Base-by-base conservation (phyloP, 345 rosid species). In the Hypericum androsaemum region DNA sequence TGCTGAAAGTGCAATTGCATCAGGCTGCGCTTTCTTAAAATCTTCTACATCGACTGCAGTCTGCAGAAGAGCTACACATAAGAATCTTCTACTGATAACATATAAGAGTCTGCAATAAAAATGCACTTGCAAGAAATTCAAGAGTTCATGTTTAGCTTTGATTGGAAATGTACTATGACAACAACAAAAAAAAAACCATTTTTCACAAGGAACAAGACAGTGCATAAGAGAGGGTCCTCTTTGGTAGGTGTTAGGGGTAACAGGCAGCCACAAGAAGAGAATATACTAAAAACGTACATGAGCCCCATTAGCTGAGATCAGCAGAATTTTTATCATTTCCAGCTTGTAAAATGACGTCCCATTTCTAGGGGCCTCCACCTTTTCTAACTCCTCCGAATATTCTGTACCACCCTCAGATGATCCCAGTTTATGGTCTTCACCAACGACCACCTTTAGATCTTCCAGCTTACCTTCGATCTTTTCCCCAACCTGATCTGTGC, bases 261-360 rank as follows among this genome's bases (percentile, higher is more conserved):
- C 47, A 9, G 37, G 6, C 22, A 3, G 42, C 22, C 16, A 48
- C 42, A 49, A 56, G 12, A 32, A 54, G 41, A 38, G 61, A 48
- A 65, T 22, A 46, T 48, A 22, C 32, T 22, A 13, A 44, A 38
- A 38, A 54, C 72, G 61, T 71, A 92, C 98, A 73, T 78, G 86
- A 61, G 66, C 72, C 57, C 89, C 98, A 66, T 81, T 77, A 47
- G 86, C 83, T 47, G 90, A 75, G 68, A 84, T 77, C 44, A 88
- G 78, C 65, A 79, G 88, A 70, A 92, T 78, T 65, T 83, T 77
- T 41, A 71, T 70, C 67, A 85, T 77, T 75, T 87, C 98, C 65
- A 92, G 71, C 72, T 83, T 92, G 83, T 85, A 92, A 78, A 73
- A 83, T 6, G 82, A 70, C 15, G 78, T 74, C 64, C 72, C 77